Percentiles rank a stretch among this genome's conserved stretches.
These are phyloP conservation scores for Ganoderma sp. DNA, from an alignment of 1,284 basidiomycete genomes.

Conservation along the genomic window DNA sequence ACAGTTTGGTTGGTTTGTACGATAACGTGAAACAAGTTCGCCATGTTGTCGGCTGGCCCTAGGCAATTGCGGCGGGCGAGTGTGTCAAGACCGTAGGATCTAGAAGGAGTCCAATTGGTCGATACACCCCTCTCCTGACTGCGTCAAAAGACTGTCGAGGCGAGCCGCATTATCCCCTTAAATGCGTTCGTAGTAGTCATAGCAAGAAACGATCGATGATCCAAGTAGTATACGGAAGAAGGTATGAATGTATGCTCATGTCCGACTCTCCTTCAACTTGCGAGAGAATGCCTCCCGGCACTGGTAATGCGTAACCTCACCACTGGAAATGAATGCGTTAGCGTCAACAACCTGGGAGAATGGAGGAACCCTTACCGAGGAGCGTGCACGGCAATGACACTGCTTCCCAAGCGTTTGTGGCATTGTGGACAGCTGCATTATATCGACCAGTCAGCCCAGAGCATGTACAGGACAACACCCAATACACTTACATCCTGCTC, in stretches of 20 bases:
- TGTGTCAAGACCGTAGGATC: no score
- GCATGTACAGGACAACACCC: background rate
- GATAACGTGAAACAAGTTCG: background rate
- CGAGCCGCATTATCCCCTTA: background rate
- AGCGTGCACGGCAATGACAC: constrained; percentile 92
- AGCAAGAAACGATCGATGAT: background rate
- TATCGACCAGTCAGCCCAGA: constrained; percentile 9
- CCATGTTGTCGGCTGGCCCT: background rate
- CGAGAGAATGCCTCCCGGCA: constrained; percentile 84
- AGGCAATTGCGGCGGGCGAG: no score
- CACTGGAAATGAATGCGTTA: constrained; percentile 52
- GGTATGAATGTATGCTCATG: constrained; percentile 10
- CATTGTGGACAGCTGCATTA: constrained; percentile 83
- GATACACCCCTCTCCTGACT: no score
- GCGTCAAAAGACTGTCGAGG: no score
- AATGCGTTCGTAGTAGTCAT: background rate
- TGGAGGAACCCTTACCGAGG: constrained; percentile 60
- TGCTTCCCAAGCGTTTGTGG: constrained; percentile 92
- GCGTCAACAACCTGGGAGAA: no score
- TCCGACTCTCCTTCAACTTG: constrained; percentile 52
- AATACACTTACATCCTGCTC: constrained; percentile 75
- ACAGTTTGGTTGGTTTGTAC: background rate
- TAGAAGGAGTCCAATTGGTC: no score
- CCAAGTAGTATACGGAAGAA: no score
- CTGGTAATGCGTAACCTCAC: constrained; percentile 93